Base-by-base conservation (phyloP, 768 basidiomycete species). In the Mycena chlorophos region DNA sequence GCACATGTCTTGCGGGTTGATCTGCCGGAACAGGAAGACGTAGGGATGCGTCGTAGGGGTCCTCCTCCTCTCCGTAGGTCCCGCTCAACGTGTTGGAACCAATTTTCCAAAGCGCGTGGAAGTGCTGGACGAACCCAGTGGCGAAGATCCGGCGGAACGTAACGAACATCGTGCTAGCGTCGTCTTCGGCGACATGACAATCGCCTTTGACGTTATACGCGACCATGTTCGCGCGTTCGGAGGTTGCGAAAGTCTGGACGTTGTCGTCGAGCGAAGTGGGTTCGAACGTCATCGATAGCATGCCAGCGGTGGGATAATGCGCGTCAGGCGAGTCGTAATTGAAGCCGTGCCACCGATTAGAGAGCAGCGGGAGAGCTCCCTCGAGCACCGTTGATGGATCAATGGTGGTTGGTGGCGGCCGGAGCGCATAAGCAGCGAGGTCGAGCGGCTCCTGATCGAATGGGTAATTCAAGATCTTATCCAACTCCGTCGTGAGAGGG, bases 21-120 rank as follows among this genome's bases (percentile, higher is more conserved):
- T 58, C 5, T 64, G 54, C 51, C 64, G 68, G 54, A 70, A 64
- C 39, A 68, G 51, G 49, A 69, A 70, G 1, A 40, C 51, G 16
- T 22, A 48, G 8, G 4, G 1, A 26, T 52, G 53, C n/a, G 28
- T 48, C 2, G 30, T 20, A 14, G 27, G 16, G 12, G 26, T 59
- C 39, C 16, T 54, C 52, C 2, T 56, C 53, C 2, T 23, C 0
- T 1, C 45, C 48, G 2, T 45, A 17, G 13, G 49, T 56, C 13
- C 61, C 61, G 8, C 23, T 31, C 20, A 63, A 42, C 5, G 49
- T 53, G 10, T 57, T 42, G 10, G 51, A 56, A 5, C 45, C 45
- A 14, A 25, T 23, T 23, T 60, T 38, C 57, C 54, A 59, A 2
- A 4, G 46, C 12, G 58, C 61, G n/a, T 29, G 22, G 27, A 3